Evolutionary conservation across 495 filamentous ascomycete species (phyloP), one percentile per base, ranked within the genome.

Genomic region (Aspergillus incahuasiensis): DNA sequence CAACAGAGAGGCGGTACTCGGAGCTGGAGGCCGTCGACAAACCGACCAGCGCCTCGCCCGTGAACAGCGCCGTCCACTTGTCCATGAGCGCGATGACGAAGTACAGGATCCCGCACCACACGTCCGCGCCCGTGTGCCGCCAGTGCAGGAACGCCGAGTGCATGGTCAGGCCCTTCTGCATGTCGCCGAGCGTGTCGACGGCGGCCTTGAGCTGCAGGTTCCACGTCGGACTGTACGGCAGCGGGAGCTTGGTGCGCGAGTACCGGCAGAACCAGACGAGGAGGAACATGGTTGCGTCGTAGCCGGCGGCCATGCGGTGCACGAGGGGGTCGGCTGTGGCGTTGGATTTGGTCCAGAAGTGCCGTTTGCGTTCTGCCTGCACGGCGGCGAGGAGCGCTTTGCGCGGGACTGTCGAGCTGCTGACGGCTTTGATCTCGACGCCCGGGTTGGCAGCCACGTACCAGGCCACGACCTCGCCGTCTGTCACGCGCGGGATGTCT

Each of bases 81-180:
- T 60, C 58, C 22, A 51, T 56, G 20, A 60, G 22, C 5, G 58
- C 58, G 15, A 60, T 55, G 4, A 60, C 16, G 19, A 60, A 60
- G 48, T 60, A 60, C 11, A 60, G 58, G 22, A 60, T 51, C 32
- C 58, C 58, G 16, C 53, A 60, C 58, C 58, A 60, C n/a, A 60
- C 53, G 20, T 60, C 58, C 0, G 58, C 41, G 12, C 58, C 58
- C 19, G 58, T 60, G 34, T 60, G 58, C 5, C 58, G 52, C 58
- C 58, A 60, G 48, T 60, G 58, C 18, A 60, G 25, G 40, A 60
- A 60, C 4, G 58, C 58, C 15, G 20, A 53, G 20, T 60, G 58
- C 24, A 55, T 48, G 21, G 35, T 56, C n/a, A 60, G 41, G 0
- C 58, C 58, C 51, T 60, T 60, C 15, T 60, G 58, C 58, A 60